A percentile compares a stretch with the other conserved stretches of the same genome.
These are phyloP conservation scores for Fonsecaea monophora DNA, from an alignment of 2,329 filamentous ascomycete species.

Conservation along the genomic window DNA sequence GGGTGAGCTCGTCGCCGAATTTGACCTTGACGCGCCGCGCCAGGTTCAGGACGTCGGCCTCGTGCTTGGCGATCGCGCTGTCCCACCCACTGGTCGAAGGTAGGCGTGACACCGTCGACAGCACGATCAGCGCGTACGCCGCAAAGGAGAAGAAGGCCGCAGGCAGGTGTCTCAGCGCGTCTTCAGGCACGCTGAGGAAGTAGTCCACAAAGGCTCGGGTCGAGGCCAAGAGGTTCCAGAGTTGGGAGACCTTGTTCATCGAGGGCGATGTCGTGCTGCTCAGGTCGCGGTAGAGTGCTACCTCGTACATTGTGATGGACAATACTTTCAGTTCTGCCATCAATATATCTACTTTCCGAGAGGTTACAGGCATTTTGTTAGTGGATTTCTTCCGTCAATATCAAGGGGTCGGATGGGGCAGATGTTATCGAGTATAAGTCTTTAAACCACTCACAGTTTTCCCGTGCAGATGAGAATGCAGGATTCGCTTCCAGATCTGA, in stretches of 20 bases:
- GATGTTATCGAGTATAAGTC: neutral
- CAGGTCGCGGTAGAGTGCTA: conserved; percentile 17
- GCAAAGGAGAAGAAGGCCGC: conserved; percentile 12
- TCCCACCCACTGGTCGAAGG: conserved; percentile 17
- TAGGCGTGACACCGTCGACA: conserved; percentile 14
- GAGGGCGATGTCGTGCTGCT: neutral
- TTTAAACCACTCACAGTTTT: conserved; percentile 14
- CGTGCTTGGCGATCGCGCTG: conserved; percentile 18
- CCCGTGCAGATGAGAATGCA: conserved; percentile 8
- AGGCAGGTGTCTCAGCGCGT: conserved; percentile 8
- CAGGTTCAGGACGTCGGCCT: conserved; percentile 17
- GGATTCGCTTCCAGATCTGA: conserved; percentile 9
- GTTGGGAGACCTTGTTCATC: neutral
- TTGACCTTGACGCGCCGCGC: conserved; percentile 10
- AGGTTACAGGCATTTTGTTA: neutral
- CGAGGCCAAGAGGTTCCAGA: conserved; percentile 24
- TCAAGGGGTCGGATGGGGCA: neutral
- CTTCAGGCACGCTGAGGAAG: conserved; percentile 9
- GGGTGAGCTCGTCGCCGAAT: conserved; percentile 18
- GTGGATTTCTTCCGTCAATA: neutral
- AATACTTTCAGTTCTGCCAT: conserved; percentile 17
- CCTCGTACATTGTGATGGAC: conserved; percentile 19
- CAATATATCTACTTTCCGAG: conserved; percentile 8
- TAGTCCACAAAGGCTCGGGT: conserved; percentile 8
- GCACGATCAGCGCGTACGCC: conserved; percentile 21